Conservation (phyloP, 257 asterid species). For the Solanum chilense region DNA sequence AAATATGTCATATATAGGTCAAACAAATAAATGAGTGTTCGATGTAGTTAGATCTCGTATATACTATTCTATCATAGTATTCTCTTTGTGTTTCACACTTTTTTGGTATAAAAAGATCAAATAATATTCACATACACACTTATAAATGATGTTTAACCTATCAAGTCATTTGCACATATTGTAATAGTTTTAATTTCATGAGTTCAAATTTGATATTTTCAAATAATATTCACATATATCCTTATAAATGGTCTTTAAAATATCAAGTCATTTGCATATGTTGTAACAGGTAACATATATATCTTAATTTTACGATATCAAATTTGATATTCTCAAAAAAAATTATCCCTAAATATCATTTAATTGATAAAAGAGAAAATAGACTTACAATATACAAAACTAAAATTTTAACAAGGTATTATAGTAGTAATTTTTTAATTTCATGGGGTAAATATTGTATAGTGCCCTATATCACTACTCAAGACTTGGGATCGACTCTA, state of each 20-base stretch:
- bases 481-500: neutral
- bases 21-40: neutral
- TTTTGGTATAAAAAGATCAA: neutral
- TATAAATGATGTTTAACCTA: neutral
- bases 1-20: neutral
- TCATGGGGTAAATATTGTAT: neutral
- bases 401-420: neutral
- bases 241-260: too few species aligned
- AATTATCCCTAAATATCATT: too few species aligned
- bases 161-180: neutral
- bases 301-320: too few species aligned
- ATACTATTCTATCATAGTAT: neutral
- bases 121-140: too few species aligned
- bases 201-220: neutral
- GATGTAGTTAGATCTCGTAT: neutral
- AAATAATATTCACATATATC: too few species aligned
- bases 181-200: neutral
- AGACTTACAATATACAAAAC: neutral
- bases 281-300: too few species aligned
- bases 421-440: neutral
- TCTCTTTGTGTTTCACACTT: neutral
- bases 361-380: too few species aligned
- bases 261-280: too few species aligned
- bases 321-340: too few species aligned
- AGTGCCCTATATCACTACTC: neutral